A percentile compares a stretch with the other conserved stretches of the same genome.
These are phyloP conservation scores for Lenzites betulinus DNA, from an alignment of 768 basidiomycete genomes.

Conservation along the genomic window DNA sequence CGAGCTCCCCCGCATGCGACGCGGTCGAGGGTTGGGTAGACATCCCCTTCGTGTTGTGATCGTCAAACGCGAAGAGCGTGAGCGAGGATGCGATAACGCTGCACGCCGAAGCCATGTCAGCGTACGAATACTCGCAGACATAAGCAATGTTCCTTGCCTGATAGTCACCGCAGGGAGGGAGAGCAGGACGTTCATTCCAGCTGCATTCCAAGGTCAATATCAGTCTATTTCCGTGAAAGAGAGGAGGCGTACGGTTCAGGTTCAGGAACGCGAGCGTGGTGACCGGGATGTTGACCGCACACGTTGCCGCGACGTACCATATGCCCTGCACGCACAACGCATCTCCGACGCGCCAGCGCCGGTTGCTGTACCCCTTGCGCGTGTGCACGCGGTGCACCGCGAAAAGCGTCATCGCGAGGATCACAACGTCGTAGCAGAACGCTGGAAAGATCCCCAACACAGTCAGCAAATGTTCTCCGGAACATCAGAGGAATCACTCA, in stretches of 20 bases:
- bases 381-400: slow-evolving; percentile 8
- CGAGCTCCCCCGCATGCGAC: background rate
- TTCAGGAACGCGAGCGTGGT: slow-evolving; percentile 9
- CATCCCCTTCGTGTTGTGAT: background rate
- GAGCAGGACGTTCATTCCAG: slow-evolving; percentile 7
- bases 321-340: slow-evolving; percentile 14
- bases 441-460: background rate
- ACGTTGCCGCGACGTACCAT: slow-evolving; percentile 11
- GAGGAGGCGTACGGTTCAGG: slow-evolving; percentile 14
- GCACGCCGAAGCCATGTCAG: too few relatives aligned
- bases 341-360: slow-evolving; percentile 9
- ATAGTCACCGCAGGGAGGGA: slow-evolving; percentile 7
- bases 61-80: slow-evolving; percentile 6
- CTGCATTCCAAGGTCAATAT: background rate
- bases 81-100: slow-evolving; percentile 8
- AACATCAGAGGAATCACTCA: background rate
- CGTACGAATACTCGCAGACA: too few relatives aligned
- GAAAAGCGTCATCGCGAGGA: slow-evolving; percentile 11
- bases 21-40: background rate
- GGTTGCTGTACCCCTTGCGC: background rate
- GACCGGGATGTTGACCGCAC: slow-evolving; percentile 8
- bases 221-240: background rate
- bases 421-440: slow-evolving; percentile 16
- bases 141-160: background rate
- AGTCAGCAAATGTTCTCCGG: background rate